phyloP scores from a whole-genome alignment of 352 stramenopile genomes.

The Thalassiosira sp. region DNA sequence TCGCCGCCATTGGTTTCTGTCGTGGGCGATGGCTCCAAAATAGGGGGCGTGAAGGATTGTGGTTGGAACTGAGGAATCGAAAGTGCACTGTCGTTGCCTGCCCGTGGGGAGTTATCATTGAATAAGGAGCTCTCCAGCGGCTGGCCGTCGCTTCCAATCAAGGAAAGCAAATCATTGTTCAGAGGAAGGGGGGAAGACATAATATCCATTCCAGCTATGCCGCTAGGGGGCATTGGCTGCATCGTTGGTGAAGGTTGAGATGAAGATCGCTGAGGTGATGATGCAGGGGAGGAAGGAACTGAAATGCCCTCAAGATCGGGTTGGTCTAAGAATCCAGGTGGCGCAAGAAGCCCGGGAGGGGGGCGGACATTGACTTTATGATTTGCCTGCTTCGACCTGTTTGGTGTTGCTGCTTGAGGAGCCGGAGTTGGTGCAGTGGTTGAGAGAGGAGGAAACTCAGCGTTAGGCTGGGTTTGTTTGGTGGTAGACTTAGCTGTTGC shows the following conservation, averaged over 20 bases:
- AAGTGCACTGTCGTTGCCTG: conserved; percentile 10
- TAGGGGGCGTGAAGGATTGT: conserved; percentile 36
- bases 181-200: conserved; percentile 13
- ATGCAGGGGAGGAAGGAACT: conserved; percentile 17
- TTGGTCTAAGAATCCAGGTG: conserved; percentile 66
- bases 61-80: conserved; percentile 21
- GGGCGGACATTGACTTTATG: conserved; percentile 41
- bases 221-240: conserved; percentile 9
- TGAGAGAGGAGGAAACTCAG: conserved; percentile 37
- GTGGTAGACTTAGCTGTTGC: conserved; percentile 19
- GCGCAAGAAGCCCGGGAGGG: conserved; percentile 72
- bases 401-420: conserved; percentile 6
- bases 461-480: conserved; percentile 16
- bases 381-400: conserved; percentile 4
- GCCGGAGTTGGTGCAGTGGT: conserved; percentile 4
- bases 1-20: conserved; percentile 17
- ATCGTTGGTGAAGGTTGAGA: conserved; percentile 14
- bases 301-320: conserved; percentile 13
- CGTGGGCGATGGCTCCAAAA: conserved; percentile 24
- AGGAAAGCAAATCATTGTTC: conserved; percentile 35
- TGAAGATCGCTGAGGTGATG: conserved; percentile 27
- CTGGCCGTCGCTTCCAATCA: conserved; percentile 16
- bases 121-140: conserved; percentile 29
- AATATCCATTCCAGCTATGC: conserved; percentile 20
- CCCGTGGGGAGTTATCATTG: conserved; percentile 16